Conservation (phyloP, 2,329 filamentous ascomycete genomes). For the Phyllosticta citrichinensis region DNA sequence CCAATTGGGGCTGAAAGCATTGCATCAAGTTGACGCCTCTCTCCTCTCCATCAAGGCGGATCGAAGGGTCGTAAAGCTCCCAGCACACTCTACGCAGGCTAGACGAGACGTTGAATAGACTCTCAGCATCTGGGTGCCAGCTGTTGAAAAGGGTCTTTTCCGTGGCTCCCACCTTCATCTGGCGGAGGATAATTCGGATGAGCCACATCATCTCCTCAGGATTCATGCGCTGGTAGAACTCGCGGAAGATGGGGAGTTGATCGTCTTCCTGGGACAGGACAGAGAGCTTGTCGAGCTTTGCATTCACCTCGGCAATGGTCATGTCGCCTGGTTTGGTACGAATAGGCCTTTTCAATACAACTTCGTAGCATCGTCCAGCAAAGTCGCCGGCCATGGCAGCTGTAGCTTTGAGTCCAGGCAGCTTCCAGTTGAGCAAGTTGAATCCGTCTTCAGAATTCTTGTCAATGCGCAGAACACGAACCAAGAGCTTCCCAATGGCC, state of each 20-base stretch:
- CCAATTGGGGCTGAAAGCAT: slow-evolving; percentile 92
- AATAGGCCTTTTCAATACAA: slow-evolving; percentile 75
- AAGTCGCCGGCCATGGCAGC: slow-evolving; percentile 77
- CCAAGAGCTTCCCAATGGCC: slow-evolving; percentile 78
- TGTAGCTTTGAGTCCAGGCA: slow-evolving; percentile 59
- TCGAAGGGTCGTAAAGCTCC: slow-evolving; percentile 68
- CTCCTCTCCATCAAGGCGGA: slow-evolving; percentile 65
- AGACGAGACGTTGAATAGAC: slow-evolving; percentile 75
- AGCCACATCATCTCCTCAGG: slow-evolving; percentile 90
- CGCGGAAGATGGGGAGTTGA: slow-evolving; percentile 68
- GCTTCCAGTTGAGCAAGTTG: slow-evolving; percentile 82
- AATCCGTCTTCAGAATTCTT: slow-evolving; percentile 82
- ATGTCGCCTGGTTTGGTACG: slow-evolving; percentile 63
- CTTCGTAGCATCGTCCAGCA: slow-evolving; percentile 76
- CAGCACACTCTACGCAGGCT: slow-evolving; percentile 87
- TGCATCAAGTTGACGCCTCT: slow-evolving; percentile 75
- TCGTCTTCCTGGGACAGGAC: slow-evolving; percentile 69
- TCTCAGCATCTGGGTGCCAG: slow-evolving; percentile 45
- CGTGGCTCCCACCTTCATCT: slow-evolving; percentile 43
- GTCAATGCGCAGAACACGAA: slow-evolving; percentile 86
- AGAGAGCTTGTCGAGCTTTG: slow-evolving; percentile 68
- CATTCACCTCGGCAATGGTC: slow-evolving; percentile 84
- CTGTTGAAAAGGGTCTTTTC: slow-evolving; percentile 73
- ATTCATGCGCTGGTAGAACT: slow-evolving; percentile 87
- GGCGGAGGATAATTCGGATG: slow-evolving; percentile 81